These are phyloP conservation scores for Collariella sp. DNA, from an alignment of 495 filamentous ascomycete species.

Conservation along the genomic window DNA sequence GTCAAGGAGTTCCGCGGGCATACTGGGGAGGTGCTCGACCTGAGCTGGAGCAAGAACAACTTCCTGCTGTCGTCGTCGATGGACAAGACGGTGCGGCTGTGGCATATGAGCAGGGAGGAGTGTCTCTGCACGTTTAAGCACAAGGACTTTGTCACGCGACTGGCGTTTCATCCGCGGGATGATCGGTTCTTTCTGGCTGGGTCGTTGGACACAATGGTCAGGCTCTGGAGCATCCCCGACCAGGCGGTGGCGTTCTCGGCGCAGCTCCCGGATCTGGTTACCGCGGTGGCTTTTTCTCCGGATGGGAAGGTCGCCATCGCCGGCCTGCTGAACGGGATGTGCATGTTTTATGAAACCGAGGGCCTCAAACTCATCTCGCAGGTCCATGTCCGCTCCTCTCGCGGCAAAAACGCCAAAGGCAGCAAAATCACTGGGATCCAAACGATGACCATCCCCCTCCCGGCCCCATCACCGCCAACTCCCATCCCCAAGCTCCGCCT, in stretches of 20 bases:
- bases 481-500: constrained; percentile 32
- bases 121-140: constrained; percentile 95
- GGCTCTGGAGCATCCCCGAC: constrained; percentile 96
- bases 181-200: constrained; percentile 96
- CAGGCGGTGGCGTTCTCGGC: constrained; percentile 86
- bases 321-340: constrained; percentile 76
- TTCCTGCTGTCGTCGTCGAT: constrained; percentile 95
- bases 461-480: not conserved
- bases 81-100: constrained; percentile 95
- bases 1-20: constrained; percentile 76
- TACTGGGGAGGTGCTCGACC: constrained; percentile 74
- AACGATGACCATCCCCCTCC: constrained; percentile 52
- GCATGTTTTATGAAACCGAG: constrained; percentile 92
- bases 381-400: constrained; percentile 80
- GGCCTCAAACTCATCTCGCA: constrained; percentile 75
- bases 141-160: constrained; percentile 89
- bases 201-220: constrained; percentile 82
- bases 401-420: constrained; percentile 88
- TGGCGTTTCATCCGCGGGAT: constrained; percentile 90
- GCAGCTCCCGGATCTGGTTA: constrained; percentile 79
- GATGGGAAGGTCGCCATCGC: constrained; percentile 88
- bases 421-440: constrained; percentile 97
- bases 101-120: constrained; percentile 79
- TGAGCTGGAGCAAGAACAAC: constrained; percentile 99
- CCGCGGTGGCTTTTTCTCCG: constrained; percentile 85